phyloP scores from a whole-genome alignment of 768 basidiomycete genomes.

The Kockovaella imperatae region DNA sequence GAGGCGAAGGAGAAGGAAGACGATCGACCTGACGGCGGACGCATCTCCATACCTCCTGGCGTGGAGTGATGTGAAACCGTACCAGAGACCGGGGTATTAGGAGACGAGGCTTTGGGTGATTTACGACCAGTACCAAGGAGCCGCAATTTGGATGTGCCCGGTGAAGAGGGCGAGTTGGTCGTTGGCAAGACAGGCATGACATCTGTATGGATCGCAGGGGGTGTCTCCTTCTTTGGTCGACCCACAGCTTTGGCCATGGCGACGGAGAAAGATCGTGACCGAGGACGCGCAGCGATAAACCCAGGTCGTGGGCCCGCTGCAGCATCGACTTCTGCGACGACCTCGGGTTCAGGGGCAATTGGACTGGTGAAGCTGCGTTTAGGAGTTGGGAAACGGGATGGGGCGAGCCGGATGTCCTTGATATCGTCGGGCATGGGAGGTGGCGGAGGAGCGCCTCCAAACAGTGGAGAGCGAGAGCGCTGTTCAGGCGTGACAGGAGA shows the following conservation, averaged over 20 bases:
- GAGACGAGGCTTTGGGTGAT: neutral
- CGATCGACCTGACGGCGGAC: constrained; percentile 23
- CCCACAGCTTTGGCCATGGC: constrained; percentile 21
- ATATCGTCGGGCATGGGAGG: neutral
- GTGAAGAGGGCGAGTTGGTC: constrained; percentile 16
- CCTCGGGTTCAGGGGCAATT: neutral
- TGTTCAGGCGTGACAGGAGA: constrained; percentile 4
- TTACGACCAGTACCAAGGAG: neutral
- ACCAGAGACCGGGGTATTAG: neutral
- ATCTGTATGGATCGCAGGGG: too few relatives aligned
- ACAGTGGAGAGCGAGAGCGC: constrained; percentile 2
- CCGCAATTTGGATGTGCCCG: neutral
- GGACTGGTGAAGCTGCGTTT: constrained; percentile 21
- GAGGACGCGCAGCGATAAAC: constrained; percentile 15
- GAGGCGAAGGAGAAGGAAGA: constrained; percentile 27
- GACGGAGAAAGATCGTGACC: constrained; percentile 29
- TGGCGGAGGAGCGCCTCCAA: too few relatives aligned
- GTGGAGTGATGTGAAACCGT: neutral
- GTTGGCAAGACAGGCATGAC: too few relatives aligned
- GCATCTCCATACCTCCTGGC: too few relatives aligned
- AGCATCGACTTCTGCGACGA: neutral
- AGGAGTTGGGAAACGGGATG: constrained; percentile 11
- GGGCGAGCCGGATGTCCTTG: neutral
- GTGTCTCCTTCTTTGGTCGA: constrained; percentile 11
- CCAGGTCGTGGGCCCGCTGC: constrained; percentile 9